Evolutionary conservation across 1,284 basidiomycete species (phyloP), one percentile per base, ranked within the genome.

Genomic region (Microbotryomycetes sp.): DNA sequence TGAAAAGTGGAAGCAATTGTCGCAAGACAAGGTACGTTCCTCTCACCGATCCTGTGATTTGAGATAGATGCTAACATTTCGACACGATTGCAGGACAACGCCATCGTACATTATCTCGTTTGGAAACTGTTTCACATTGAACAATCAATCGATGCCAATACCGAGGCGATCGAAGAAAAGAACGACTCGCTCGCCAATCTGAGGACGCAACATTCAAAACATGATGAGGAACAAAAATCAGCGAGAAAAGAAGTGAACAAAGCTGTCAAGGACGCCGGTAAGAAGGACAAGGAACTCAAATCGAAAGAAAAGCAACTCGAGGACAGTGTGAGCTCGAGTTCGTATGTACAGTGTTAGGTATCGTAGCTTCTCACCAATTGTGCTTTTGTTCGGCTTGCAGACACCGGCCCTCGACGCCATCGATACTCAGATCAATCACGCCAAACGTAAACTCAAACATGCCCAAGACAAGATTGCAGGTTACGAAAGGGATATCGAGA

Each of bases 61-160:
- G 31, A 14, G 6, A 3, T 26, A 22, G 15, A 4, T 6, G 25
- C 15, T 12, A 42, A 3, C 26, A 46, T 48, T 46, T 49, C 46
- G n/a, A 31, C 36, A 6, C 4, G 23, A 16, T 23, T 30, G 1
- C 69, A 92, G 87, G 90, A 96, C 63, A 82, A 86, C 53, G 80
- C 89, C 52, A 84, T 92, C 42, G 80, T 94, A 7, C 86, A 85
- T 45, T 87, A 91, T 52, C 81, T 92, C 7, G 79, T 98, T 9
- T 94, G 90, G 83, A 89, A 88, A 71, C 78, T 99, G 6, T 97
- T 84, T 73, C 90, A 97, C 74, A 89, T 98, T 61, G 87, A 93
- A 69, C 80, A 86, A 66, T 83, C 84, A 9, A 87, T 96, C 48
- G 84, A 87, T 69, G 77, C 78, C 29, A 87, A 90, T 57, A 82